Percentiles rank a stretch among this genome's conserved stretches.
Evolutionary conservation across 495 filamentous ascomycete species (phyloP).

Genomic region (Lophium mytilinum): DNA sequence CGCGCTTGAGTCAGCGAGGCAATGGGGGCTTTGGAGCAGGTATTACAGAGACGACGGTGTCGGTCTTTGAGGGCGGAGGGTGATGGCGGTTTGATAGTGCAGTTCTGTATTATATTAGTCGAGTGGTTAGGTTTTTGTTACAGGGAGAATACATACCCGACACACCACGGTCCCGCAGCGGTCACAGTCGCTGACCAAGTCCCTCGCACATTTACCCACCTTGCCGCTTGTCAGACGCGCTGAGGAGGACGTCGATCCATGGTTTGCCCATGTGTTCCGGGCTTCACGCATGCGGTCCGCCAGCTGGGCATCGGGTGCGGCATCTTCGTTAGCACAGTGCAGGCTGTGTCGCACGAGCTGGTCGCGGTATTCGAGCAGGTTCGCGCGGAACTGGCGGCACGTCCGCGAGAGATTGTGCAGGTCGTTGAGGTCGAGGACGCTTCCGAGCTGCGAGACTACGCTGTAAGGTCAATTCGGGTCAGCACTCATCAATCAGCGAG

Average conservation of each 20-base stretch:
- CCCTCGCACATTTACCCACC: conserved; percentile 66
- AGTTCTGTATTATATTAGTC: conserved; percentile 54
- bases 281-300: conserved; percentile 22
- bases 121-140: neutral
- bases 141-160: conserved; percentile 43
- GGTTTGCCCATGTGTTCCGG: conserved; percentile 17
- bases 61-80: conserved; percentile 53
- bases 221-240: conserved; percentile 52
- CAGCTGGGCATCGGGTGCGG: conserved; percentile 38
- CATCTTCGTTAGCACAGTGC: conserved; percentile 65
- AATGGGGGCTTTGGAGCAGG: conserved; percentile 61
- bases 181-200: conserved; percentile 76
- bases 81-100: conserved; percentile 68
- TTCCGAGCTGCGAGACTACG: conserved; percentile 65
- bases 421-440: conserved; percentile 72
- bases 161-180: conserved; percentile 70
- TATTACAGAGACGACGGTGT: conserved; percentile 68
- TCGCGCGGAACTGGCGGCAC: conserved; percentile 68
- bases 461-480: conserved; percentile 39
- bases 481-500: conserved; percentile 1
- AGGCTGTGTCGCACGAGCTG: conserved; percentile 64
- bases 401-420: conserved; percentile 71
- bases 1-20: conserved; percentile 3
- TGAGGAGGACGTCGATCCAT: conserved; percentile 22
- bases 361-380: conserved; percentile 65